Base-by-base conservation (phyloP, 805 yeast species). In the Kuraishia molischiana region DNA sequence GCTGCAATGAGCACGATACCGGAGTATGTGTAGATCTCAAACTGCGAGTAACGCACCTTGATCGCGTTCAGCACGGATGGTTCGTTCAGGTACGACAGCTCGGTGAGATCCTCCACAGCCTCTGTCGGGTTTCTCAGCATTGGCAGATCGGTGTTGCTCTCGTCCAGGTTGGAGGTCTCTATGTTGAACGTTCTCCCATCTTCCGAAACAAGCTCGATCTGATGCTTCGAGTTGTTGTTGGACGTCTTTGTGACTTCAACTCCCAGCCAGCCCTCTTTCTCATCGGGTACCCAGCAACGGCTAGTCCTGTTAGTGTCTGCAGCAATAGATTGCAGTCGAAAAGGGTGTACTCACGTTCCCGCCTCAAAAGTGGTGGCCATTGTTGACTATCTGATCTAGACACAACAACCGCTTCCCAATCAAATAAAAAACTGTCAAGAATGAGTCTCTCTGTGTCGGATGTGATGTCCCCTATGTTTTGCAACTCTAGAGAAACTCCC, bases 1-100 rank as follows among this genome's bases (percentile, higher is more conserved):
- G 95, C 81, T 17, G 98, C 98, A 53, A 90, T 90, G 55, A 90
- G 73, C 35, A 90, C 98, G 39, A 90, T 92, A 58, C 98, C 98
- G 1, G 95, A 85, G 57, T 90, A 90, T 2, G 98, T 92, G 60
- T 90, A 90, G 42, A 90, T 90, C 56, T 81, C 85, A 50, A 90
- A 72, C 56, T 86, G 96, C 28, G 87, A 70, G 55, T 92, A 90
- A 47, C 98, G 76, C 44, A 84, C 75, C 52, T 77, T 81, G 56
- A 92, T 90, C 15, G 97, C 97, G 52, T 89, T 94, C 47, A 90
- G 70, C 35, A 90, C 96, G 1, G 97, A 94, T 1, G 98, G 97
- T 58, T 90, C 98, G 58, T 90, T 90, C 50, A 92, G 66, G 54
- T 90, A 89, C 1, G 97, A 87, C 39, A 90, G 69, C 38, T 87